Base-by-base conservation (phyloP, 805 yeast species). In the Zygosaccharomyces bailii region DNA sequence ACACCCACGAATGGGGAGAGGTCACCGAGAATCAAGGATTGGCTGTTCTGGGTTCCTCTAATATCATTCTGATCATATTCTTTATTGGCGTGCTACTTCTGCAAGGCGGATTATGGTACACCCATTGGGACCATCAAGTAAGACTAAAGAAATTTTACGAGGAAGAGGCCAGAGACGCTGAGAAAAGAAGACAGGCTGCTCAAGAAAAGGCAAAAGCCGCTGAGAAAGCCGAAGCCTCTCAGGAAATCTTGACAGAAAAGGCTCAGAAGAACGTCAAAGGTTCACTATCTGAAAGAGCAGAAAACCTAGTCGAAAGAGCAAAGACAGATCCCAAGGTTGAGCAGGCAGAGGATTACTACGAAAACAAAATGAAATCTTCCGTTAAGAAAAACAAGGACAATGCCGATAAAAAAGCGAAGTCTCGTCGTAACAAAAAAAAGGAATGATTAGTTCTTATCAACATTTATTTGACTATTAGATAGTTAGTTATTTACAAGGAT, bases 61-160 rank as follows among this genome's bases (percentile, higher is more conserved):
- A 84, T 66, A 75, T 84, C 30, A 82, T 91, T 73, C 73, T 86
- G 53, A 78, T 85, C 6, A 63, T 87, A 43, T 72, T 85, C 13
- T 70, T 90, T 42, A 60, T 79, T 17, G 97, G 96, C 52, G 85
- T 89, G n/a, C 67, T 89, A 34, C 73, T 86, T 7, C 75, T 93
- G 54, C 98, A 93, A 70, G 81, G 78, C 42, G 97, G 97, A 29
- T 75, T 91, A 59, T 87, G 85, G 77, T 91, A 85, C 68, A 96
- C 96, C 23, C 79, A 78, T 56, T 74, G 79, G 76, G 84, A 80
- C 19, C 69, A 63, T 52, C 64, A 67, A 48, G 61, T 59, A 33
- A 66, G 73, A 59, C 53, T 70, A 39, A 58, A 54, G 19, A 48
- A 42, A 17, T 68, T 66, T 47, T 51, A 55, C 39, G 55, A 55